These are phyloP conservation scores for Rhizomucor miehei DNA, from an alignment of 371 early-diverging fungal species.

Conservation along the genomic window DNA sequence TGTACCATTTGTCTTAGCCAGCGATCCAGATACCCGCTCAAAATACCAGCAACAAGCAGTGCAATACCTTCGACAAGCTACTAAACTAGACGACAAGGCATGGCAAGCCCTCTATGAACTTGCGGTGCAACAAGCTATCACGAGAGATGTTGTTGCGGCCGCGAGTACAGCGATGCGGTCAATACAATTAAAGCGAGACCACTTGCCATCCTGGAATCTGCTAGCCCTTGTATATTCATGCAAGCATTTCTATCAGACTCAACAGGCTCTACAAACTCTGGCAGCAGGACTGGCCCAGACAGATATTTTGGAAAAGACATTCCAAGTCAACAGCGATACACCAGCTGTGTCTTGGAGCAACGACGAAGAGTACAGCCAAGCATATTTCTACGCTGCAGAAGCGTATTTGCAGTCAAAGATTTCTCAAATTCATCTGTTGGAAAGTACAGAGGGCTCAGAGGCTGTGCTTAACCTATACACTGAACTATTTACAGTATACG, in stretches of 20 bases:
- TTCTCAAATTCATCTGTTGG: constrained; percentile 19
- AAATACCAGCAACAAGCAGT: constrained; percentile 61
- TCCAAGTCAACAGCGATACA: constrained; percentile 62
- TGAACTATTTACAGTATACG: constrained; percentile 59
- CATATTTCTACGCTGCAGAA: constrained; percentile 4
- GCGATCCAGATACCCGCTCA: constrained; percentile 60
- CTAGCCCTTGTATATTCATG: constrained; percentile 75
- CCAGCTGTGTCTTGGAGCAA: constrained; percentile 28
- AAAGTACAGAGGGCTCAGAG: constrained; percentile 46
- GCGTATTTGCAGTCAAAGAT: constrained; percentile 20
- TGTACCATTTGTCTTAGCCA: not conserved
- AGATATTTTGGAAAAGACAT: not conserved
- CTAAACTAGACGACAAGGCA: constrained; percentile 31
- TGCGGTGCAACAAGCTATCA: constrained; percentile 76
- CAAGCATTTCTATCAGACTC: constrained; percentile 40
- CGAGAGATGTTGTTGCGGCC: constrained; percentile 70
- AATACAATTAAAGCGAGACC: constrained; percentile 53
- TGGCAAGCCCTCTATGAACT: constrained; percentile 73
- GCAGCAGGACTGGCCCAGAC: not conserved
- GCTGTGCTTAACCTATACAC: constrained; percentile 51
- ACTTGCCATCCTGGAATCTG: constrained; percentile 81
- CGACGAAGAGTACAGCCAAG: constrained; percentile 30
- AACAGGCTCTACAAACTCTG: constrained; percentile 26
- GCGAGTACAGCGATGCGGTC: constrained; percentile 56
- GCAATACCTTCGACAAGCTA: constrained; percentile 21